Percentiles rank a stretch among this genome's conserved stretches.
Conservation (phyloP, 2,329 filamentous ascomycete species). For the Orbilia ellipsospora region DNA sequence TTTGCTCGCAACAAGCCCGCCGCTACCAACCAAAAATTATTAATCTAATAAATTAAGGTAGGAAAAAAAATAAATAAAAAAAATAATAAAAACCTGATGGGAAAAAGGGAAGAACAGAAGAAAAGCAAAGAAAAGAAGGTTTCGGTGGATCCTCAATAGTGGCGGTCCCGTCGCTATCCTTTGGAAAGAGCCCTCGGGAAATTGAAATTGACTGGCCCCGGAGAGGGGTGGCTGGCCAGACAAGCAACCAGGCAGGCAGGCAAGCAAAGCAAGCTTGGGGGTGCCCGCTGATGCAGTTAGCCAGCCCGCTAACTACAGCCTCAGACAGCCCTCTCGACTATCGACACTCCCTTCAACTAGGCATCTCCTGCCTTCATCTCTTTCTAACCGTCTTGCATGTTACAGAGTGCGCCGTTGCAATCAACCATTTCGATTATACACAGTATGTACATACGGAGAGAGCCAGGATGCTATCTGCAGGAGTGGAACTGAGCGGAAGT, state of each 20-base stretch:
- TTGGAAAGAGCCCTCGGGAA: background rate
- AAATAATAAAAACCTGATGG: background rate
- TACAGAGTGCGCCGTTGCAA: slow-evolving; percentile 46
- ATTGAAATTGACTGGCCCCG: slow-evolving; percentile 49
- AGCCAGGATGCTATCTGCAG: slow-evolving; percentile 17
- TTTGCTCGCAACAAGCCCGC: slow-evolving; percentile 1
- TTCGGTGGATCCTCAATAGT: slow-evolving; percentile 9
- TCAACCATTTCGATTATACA: slow-evolving; percentile 12
- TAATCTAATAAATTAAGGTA: too few relatives aligned
- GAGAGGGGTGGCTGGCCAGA: slow-evolving; percentile 47
- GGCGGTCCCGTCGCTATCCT: background rate
- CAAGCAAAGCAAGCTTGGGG: background rate
- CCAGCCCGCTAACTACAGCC: background rate
- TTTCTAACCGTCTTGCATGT: slow-evolving; percentile 35
- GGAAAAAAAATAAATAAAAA: slow-evolving; percentile 13
- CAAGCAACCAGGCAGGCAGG: background rate
- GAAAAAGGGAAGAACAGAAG: slow-evolving; percentile 38
- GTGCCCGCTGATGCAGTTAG: slow-evolving; percentile 20
- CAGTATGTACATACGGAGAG: background rate
- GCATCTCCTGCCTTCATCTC: slow-evolving; percentile 11
- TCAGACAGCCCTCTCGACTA: background rate
- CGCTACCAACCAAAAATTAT: background rate
- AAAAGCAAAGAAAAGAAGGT: slow-evolving; percentile 30
- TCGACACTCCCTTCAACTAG: slow-evolving; percentile 4
- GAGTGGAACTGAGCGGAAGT: slow-evolving; percentile 41